Base-by-base conservation (phyloP, 768 basidiomycete genomes). In the Pluteus cervinus region DNA sequence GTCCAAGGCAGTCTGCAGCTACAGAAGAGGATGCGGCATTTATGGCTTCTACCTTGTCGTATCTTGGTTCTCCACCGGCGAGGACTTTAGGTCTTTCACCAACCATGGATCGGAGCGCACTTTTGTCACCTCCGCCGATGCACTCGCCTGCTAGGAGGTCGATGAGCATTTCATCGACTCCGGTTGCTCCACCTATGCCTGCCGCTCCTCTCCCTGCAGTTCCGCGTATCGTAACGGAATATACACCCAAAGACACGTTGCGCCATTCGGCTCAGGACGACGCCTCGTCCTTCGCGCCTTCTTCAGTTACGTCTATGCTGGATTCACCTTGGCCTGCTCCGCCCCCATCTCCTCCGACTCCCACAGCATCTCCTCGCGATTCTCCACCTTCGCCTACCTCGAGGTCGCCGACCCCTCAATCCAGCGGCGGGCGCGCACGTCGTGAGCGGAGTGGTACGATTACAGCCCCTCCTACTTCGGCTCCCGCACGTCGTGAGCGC, bases 51-150 rank as follows among this genome's bases (percentile, higher is more conserved):
- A 72, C 71, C 2, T 37, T 69, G 24, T 57, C 61, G 17, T 71
- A 73, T 36, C 52, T 73, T n/a, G 59, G 61, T 7, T 71, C 66
- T 9, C 66, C 69, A 2, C 56, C 63, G 0, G 68, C 69, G 4
- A 61, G 63, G 39, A 49, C 63, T 1, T 59, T 71, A 1, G 71
- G 71, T 14, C 58, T 69, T 22, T 43, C 48, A 0, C 37, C 58
- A 12, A 57, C 65, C 12, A 10, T 52, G 17, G 33, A 46, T 9
- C 50, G n/a, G n/a, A n/a, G n/a, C n/a, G n/a, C n/a, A n/a, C 53
- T 7, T 47, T 58, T 22, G 49, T 56, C 15, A 45, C 43, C 2
- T 40, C 46, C 35, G 24, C 36, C 46, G n/a, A 43, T 1, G 45
- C 48, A 5, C 46, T 45, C 14, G n/a, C n/a, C n/a, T n/a, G n/a